A percentile compares a stretch with the other conserved stretches of the same genome.
Evolutionary conservation across 495 filamentous ascomycete genomes (phyloP).

Genomic region (Tuber microsphaerosporum): DNA sequence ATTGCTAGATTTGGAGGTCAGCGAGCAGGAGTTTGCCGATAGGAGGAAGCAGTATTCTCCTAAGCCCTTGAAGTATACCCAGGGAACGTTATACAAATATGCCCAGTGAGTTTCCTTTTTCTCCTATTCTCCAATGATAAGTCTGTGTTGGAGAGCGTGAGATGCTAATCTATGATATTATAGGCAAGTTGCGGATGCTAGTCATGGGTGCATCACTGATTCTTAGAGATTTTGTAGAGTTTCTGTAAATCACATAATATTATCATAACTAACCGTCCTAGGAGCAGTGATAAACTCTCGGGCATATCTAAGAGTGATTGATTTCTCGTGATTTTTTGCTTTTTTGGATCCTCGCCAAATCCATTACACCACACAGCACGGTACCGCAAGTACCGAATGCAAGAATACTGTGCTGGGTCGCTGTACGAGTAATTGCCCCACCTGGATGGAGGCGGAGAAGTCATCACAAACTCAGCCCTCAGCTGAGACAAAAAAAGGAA

Average conservation of each 20-base stretch:
- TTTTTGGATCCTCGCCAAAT: neutral
- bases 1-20: slow-evolving; percentile 55
- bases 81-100: slow-evolving; percentile 74
- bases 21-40: slow-evolving; percentile 56
- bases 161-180: slow-evolving; percentile 6
- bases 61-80: slow-evolving; percentile 59
- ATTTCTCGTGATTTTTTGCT: neutral
- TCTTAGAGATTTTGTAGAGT: slow-evolving; percentile 36
- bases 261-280: neutral
- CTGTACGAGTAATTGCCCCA: no score
- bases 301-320: neutral
- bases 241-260: slow-evolving; percentile 3
- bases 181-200: slow-evolving; percentile 57
- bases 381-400: neutral
- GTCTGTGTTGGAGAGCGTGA: neutral
- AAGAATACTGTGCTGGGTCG: no score
- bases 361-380: neutral
- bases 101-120: slow-evolving; percentile 48
- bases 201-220: slow-evolving; percentile 75
- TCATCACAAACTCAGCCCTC: no score
- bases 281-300: neutral
- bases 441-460: no score
- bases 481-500: no score
- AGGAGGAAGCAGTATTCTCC: slow-evolving; percentile 59
- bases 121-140: neutral